A percentile compares a stretch with the other conserved stretches of the same genome.
These are phyloP conservation scores for Ogataea hybrid DNA, from an alignment of 1,139 yeast genomes.

Conservation along the genomic window DNA sequence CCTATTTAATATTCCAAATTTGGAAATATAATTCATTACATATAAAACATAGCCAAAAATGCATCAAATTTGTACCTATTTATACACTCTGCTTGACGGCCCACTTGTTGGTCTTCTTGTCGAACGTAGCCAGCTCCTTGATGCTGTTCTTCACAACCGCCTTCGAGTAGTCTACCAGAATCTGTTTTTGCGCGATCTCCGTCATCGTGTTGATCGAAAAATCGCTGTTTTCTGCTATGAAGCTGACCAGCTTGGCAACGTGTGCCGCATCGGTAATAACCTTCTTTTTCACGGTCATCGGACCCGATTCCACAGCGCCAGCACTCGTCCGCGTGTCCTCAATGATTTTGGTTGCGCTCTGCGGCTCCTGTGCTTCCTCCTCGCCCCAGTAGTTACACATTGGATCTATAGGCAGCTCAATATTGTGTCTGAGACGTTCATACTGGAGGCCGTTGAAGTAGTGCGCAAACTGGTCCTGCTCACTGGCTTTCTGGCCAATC, in stretches of 20 bases:
- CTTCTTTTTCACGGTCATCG: constrained; percentile 39
- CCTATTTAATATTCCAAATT: too few species aligned
- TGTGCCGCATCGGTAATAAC: constrained; percentile 48
- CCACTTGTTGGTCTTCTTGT: constrained; percentile 30
- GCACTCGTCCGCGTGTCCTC: neutral
- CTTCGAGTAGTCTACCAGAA: constrained; percentile 58
- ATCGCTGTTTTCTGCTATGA: constrained; percentile 56
- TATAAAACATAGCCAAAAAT: too few species aligned
- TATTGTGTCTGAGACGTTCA: constrained; percentile 36
- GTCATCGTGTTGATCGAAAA: constrained; percentile 72
- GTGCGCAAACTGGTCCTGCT: constrained; percentile 20
- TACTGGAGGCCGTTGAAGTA: constrained; percentile 38
- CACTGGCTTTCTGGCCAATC: constrained; percentile 28
- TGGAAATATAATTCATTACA: too few species aligned
- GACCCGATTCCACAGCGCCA: constrained; percentile 4
- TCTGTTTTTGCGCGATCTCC: constrained; percentile 68
- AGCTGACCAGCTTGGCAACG: constrained; percentile 45
- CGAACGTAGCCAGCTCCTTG: constrained; percentile 35
- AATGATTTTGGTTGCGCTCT: too few species aligned
- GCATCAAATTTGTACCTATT: constrained; percentile 24
- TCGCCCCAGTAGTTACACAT: too few species aligned
- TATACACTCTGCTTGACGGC: constrained; percentile 13
- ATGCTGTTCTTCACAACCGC: constrained; percentile 63
- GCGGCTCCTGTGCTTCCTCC: too few species aligned
- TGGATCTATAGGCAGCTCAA: too few species aligned